Evolutionary conservation across 306 rosid genomes (phyloP).

Genomic region (Pterocarpus santalinus): DNA sequence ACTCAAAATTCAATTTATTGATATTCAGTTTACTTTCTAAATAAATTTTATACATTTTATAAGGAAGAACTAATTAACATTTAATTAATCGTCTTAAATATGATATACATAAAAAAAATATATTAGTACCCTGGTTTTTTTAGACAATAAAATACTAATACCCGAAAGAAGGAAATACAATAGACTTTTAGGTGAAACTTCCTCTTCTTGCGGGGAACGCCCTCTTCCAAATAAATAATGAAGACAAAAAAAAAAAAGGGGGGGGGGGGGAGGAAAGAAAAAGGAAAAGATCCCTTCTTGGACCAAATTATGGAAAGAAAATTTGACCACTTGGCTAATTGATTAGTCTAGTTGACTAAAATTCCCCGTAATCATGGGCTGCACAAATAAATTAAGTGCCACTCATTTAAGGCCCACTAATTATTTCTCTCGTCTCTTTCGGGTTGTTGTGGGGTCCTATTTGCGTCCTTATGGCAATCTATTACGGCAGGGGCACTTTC

Average conservation of each 20-base stretch:
- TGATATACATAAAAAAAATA: not conserved
- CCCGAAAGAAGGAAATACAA: not conserved
- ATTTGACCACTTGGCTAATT: conserved; percentile 45
- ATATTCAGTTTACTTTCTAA: not conserved
- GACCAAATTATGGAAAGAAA: conserved; percentile 43
- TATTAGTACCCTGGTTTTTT: too few relatives aligned
- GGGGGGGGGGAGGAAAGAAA: not conserved
- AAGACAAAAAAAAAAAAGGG: not conserved
- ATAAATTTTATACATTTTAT: not conserved
- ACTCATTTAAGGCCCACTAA: conserved; percentile 18
- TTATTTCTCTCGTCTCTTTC: not conserved
- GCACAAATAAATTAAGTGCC: conserved; percentile 33
- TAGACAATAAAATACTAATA: not conserved
- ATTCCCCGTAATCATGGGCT: conserved; percentile 50
- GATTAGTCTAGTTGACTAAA: conserved; percentile 55
- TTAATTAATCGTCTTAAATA: not conserved
- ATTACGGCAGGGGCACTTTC: not conserved
- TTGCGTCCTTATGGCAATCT: conserved; percentile 10
- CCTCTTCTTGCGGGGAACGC: conserved; percentile 11
- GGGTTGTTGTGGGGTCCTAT: conserved; percentile 36
- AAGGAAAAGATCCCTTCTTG: not conserved
- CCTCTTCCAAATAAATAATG: not conserved
- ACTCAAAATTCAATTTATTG: not conserved
- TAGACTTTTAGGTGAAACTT: conserved; percentile 19
- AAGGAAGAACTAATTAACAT: not conserved